phyloP scores from a whole-genome alignment of 23 red algal genomes.

The Cyanidium caldarium region DNA sequence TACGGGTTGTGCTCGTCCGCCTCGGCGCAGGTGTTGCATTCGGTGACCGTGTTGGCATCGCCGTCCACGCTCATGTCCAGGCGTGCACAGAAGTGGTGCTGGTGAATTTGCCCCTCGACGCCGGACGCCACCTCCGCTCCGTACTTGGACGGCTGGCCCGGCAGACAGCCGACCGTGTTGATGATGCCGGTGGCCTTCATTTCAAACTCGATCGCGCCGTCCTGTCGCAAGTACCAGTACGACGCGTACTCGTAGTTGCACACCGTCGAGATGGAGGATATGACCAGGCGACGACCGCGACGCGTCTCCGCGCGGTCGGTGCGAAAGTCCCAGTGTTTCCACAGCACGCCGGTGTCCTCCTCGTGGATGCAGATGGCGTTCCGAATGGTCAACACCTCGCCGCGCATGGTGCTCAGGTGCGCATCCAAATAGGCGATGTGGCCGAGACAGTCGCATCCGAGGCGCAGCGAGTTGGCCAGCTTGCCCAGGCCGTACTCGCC shows the following conservation, averaged over 20 bases:
- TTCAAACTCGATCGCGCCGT: constrained; percentile 42
- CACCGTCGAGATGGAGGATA: constrained; percentile 53
- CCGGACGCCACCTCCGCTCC: constrained; percentile 38
- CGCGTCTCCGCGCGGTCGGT: constrained; percentile 37
- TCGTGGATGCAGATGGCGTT: constrained; percentile 55
- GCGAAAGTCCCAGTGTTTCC: constrained; percentile 67
- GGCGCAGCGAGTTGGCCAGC: constrained; percentile 34
- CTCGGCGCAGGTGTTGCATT: background rate
- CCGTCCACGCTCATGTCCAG: constrained; percentile 66
- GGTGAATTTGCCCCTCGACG: constrained; percentile 43
- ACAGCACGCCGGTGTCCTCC: constrained; percentile 30
- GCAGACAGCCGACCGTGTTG: constrained; percentile 25
- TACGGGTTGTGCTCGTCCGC: background rate
- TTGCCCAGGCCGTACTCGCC: constrained; percentile 70
- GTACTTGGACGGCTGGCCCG: constrained; percentile 20
- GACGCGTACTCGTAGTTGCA: constrained; percentile 75
- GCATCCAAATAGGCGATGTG: constrained; percentile 49
- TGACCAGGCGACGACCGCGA: constrained; percentile 32
- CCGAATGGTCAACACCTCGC: constrained; percentile 25
- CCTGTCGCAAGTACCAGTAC: constrained; percentile 67
- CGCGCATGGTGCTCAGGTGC: constrained; percentile 16
- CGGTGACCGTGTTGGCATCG: constrained; percentile 7
- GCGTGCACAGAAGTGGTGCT: constrained; percentile 60
- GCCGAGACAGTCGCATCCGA: constrained; percentile 74
- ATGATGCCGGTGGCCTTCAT: constrained; percentile 47